Evolutionary conservation across 1,139 yeast genomes (phyloP), one percentile per base, ranked within the genome.

Genomic region (Waltiozyma sp.): DNA sequence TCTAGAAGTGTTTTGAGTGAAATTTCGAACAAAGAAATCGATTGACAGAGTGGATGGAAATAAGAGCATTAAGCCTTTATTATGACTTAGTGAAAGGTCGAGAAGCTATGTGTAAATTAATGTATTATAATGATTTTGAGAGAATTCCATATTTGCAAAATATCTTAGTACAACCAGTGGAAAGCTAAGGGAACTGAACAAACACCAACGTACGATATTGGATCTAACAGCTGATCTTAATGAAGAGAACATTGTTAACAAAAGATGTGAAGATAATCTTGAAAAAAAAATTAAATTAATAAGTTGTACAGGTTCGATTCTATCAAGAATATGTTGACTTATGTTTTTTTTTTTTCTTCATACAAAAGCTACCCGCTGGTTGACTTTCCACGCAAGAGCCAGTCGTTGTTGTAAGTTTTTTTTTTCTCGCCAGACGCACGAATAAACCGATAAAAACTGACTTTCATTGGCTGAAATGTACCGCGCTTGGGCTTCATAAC

Each of bases 151-250:
- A 21, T 21, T 21, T 21, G 4, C 7, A 4, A 21, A 21, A 21
- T 21, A 21, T 21, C 23, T 21, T 8, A 21, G 23, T 21, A 21
- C n/a, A 21, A 21, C 23, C 23, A 21, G 23, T 21, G 23, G n/a
- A 21, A 21, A 21, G 23, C 23, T 21, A 21, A 21, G 4, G n/a
- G 28, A 26, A 26, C 28, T 26, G n/a, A 26, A 26, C 28, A 7
- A 13, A 26, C 6, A 7, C 28, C 34, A n/a, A 55, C 59, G 41
- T 52, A 55, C 59, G 41, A 55, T 52, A 50, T 55, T 55, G 48
- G 52, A 49, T 49, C 54, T 55, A 45, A 55, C 55, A 52, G 59
- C 49, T 47, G 56, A 51, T 55, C 59, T 55, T 50, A 55, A 36
- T 41, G 59, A 52, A 44, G 58, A 53, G 53, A 55, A 55, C 59